Base-by-base conservation (phyloP, 1,139 yeast species). In the Kurtzmaniella quercitrusa region DNA sequence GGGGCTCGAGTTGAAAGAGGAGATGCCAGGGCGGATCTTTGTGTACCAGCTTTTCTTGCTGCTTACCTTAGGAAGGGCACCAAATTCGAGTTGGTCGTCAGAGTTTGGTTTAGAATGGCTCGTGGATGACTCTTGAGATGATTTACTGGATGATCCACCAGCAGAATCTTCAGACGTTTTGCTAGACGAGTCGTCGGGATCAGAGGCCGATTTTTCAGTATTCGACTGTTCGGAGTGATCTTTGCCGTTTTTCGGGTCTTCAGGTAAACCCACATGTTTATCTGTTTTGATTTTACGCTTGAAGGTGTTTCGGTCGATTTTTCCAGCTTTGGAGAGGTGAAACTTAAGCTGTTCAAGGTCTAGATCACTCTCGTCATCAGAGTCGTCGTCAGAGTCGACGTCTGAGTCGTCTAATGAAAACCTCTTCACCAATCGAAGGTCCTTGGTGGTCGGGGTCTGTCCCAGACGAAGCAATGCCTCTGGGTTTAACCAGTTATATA, bases 401-500 rank as follows among this genome's bases (percentile, higher is more conserved):
- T 41, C 27, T 23, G 27, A 23, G 11, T 23, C 27, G 11, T 23
- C 27, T 11, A 23, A 23, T 7, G 31, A 11, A 34, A 54, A 43
- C 34, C 52, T 47, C 40, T 47, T 50, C 9, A 59, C 51, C 41
- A 57, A 45, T 4, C 48, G 48, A n/a, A 56, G 51, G n/a, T 46
- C 23, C 1, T 41, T 41, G 4, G 10, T 37, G 10, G 27, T 34
- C 10, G 45, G 23, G 12, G 19, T 12, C 11, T 8, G 16, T n/a
- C 23, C 33, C 58, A 39, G 1, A 66, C 58, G 3, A 56, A 37
- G 74, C 54, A 6, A 70, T 69, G 18, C 56, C 52, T 19, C 41
- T 0, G 79, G 76, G 48, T 81, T 79, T 34, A 79, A 65, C 86
- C 89, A 85, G 47, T 75, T 74, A 60, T 88, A 88, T 2, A 88